These are phyloP conservation scores for Fraxinus floribunda DNA, from an alignment of 305 asterid species.

Conservation along the genomic window DNA sequence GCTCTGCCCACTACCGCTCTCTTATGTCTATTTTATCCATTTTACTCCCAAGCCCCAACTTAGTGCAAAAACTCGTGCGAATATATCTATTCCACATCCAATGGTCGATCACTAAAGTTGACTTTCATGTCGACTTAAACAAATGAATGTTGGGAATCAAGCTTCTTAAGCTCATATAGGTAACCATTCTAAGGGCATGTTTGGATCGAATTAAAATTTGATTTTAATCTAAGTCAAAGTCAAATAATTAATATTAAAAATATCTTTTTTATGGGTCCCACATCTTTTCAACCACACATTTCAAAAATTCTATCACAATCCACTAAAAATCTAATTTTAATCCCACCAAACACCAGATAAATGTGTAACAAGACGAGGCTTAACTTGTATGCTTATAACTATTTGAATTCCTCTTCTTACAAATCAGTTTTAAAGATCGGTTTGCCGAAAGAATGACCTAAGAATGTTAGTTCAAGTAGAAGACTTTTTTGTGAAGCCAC, in stretches of 20 bases:
- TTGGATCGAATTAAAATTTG: too few relatives aligned
- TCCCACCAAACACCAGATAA: too few relatives aligned
- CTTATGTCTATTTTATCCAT: background rate
- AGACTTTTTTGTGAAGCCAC: background rate
- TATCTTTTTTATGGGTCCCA: too few relatives aligned
- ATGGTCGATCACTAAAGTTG: background rate
- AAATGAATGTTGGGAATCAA: background rate
- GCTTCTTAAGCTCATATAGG: background rate
- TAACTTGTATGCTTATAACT: too few relatives aligned
- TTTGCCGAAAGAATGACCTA: background rate
- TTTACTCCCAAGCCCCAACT: background rate
- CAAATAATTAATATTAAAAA: too few relatives aligned
- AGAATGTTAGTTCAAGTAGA: background rate
- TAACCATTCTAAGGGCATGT: background rate
- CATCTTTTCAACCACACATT: too few relatives aligned
- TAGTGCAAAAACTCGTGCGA: background rate
- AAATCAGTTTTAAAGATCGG: too few relatives aligned
- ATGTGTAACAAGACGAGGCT: background rate
- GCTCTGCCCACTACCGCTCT: conserved; percentile 13
- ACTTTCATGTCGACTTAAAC: background rate
- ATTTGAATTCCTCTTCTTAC: too few relatives aligned
- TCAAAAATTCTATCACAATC: too few relatives aligned
- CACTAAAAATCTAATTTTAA: too few relatives aligned
- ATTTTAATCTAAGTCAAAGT: too few relatives aligned
- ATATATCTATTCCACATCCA: background rate